Evolutionary conservation across 2,329 filamentous ascomycete genomes (phyloP).

Genomic region (Monilinia fructicola): DNA sequence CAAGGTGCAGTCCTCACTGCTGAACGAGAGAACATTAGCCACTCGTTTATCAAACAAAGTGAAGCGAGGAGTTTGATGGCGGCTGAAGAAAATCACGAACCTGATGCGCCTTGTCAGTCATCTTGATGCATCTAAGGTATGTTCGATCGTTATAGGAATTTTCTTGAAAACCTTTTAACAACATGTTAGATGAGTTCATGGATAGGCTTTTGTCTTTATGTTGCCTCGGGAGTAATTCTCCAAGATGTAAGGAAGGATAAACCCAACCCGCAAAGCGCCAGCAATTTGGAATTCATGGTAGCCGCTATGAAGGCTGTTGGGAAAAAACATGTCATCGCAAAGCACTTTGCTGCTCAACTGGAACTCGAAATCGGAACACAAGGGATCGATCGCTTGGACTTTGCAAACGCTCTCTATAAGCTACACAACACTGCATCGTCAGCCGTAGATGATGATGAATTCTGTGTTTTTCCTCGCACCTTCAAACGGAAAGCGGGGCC

Average conservation of each 20-base stretch:
- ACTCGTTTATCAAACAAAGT: constrained; percentile 66
- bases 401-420: background rate
- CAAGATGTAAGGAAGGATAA: constrained; percentile 59
- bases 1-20: constrained; percentile 84
- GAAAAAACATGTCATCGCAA: constrained; percentile 70
- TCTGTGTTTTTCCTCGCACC: background rate
- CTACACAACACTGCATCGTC: background rate
- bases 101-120: constrained; percentile 80
- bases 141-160: background rate
- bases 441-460: background rate
- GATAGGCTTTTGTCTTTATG: constrained; percentile 80
- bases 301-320: constrained; percentile 76
- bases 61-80: constrained; percentile 73
- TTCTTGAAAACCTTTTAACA: background rate
- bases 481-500: background rate
- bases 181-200: constrained; percentile 68
- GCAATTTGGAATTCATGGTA: constrained; percentile 71
- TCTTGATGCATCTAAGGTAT: constrained; percentile 54
- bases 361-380: constrained; percentile 70
- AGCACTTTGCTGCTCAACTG: constrained; percentile 81
- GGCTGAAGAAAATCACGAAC: constrained; percentile 80
- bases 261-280: constrained; percentile 35
- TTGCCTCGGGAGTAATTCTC: constrained; percentile 80
- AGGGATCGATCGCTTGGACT: constrained; percentile 17
- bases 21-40: constrained; percentile 66